phyloP scores from a whole-genome alignment of 495 filamentous ascomycete genomes.

The Mycothermus thermophilus region DNA sequence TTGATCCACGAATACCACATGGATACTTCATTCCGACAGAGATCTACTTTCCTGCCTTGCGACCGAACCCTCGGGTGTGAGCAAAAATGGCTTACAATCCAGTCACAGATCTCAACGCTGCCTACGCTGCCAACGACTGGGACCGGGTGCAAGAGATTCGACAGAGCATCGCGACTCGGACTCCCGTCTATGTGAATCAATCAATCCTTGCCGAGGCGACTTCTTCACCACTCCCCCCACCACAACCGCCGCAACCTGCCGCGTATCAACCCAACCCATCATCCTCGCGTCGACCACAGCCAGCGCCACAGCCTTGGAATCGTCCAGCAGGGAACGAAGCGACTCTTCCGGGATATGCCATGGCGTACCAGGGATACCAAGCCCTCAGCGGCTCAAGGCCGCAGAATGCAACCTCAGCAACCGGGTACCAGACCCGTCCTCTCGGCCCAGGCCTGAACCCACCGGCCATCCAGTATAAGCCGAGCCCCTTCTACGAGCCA shows the following conservation, averaged over 20 bases:
- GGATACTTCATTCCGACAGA: too few species aligned
- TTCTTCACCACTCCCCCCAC: not conserved
- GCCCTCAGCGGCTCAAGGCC: conserved; percentile 2
- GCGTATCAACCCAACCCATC: too few species aligned
- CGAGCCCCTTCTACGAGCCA: conserved; percentile 65
- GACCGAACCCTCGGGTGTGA: too few species aligned
- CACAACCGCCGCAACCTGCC: not conserved
- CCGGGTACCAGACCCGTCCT: conserved; percentile 1
- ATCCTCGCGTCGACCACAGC: not conserved
- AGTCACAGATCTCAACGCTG: conserved; percentile 11
- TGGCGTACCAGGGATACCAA: conserved; percentile 5
- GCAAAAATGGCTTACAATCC: conserved; percentile 5
- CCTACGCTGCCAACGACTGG: conserved; percentile 5
- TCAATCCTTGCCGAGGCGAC: conserved; percentile 1
- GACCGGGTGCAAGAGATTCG: conserved; percentile 12
- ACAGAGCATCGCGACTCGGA: conserved; percentile 11
- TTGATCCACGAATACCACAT: too few species aligned
- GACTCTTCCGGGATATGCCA: conserved; percentile 6
- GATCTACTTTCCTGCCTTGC: not conserved
- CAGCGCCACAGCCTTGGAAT: conserved; percentile 1
- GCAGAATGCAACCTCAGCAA: not conserved
- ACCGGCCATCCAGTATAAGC: conserved; percentile 41
- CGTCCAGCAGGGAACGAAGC: not conserved
- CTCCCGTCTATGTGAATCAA: conserved; percentile 3
- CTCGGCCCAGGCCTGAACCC: conserved; percentile 3